Evolutionary conservation across 345 rosid genomes (phyloP).

Genomic region (Hibiscus trionum): DNA sequence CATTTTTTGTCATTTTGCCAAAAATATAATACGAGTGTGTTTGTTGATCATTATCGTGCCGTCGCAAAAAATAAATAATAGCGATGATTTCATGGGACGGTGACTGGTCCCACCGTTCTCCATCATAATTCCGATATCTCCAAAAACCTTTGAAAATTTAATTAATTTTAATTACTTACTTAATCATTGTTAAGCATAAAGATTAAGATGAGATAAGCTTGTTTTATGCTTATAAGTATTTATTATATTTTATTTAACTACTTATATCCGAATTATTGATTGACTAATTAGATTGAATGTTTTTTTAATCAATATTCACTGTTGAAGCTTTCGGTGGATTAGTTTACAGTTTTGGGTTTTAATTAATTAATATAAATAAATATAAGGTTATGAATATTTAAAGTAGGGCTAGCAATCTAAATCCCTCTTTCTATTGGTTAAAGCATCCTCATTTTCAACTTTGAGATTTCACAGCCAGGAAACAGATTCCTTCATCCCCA

Average conservation of each 20-base stretch:
- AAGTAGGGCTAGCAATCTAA: not conserved
- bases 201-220: not conserved
- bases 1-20: too few species aligned
- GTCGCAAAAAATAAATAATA: slow-evolving; percentile 38
- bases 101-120: slow-evolving; percentile 25
- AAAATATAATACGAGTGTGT: not conserved
- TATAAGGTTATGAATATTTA: not conserved
- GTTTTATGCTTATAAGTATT: not conserved
- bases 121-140: slow-evolving; percentile 9
- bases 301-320: not conserved
- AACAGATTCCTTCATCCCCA: not conserved
- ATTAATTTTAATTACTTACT: not conserved
- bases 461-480: not conserved
- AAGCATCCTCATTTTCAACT: not conserved
- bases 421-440: not conserved
- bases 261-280: too few species aligned
- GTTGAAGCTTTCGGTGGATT: not conserved
- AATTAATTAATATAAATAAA: not conserved
- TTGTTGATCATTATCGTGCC: slow-evolving; percentile 32
- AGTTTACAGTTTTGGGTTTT: not conserved
- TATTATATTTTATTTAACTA: not conserved
- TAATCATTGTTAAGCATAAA: not conserved
- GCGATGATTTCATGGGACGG: slow-evolving; percentile 51
- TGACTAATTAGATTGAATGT: too few species aligned
- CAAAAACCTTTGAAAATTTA: not conserved